Conservation (phyloP, 1,284 basidiomycete genomes). For the Boletellus deceptivus region DNA sequence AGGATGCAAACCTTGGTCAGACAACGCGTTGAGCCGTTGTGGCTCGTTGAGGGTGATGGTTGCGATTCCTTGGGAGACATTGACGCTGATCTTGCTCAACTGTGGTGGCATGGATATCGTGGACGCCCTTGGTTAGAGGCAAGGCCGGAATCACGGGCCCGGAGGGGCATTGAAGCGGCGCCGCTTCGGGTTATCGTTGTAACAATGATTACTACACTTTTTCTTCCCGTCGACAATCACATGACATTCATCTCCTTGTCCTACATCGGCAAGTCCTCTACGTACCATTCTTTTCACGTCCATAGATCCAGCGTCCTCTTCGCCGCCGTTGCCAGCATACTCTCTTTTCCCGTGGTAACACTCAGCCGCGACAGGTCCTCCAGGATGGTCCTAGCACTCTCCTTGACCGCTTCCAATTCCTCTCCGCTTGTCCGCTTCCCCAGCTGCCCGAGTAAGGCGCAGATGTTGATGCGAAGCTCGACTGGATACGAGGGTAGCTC, state of each 20-base stretch:
- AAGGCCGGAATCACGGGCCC: not conserved
- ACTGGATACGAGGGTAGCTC: slow-evolving; percentile 46
- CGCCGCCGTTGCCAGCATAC: slow-evolving; percentile 44
- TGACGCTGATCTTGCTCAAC: slow-evolving; percentile 42
- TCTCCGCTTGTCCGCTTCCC: slow-evolving; percentile 49
- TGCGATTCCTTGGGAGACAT: slow-evolving; percentile 58
- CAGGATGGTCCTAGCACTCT: slow-evolving; percentile 48
- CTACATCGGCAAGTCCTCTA: too few relatives aligned
- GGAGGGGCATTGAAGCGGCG: too few relatives aligned
- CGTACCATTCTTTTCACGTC: slow-evolving; percentile 24
- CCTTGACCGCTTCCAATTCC: slow-evolving; percentile 50
- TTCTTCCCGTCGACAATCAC: too few relatives aligned
- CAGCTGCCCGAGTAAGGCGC: slow-evolving; percentile 65
- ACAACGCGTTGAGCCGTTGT: slow-evolving; percentile 58
- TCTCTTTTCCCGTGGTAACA: slow-evolving; percentile 38
- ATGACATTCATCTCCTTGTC: too few relatives aligned
- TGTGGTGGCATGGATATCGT: too few relatives aligned
- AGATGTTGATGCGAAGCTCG: slow-evolving; percentile 72
- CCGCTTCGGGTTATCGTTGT: too few relatives aligned
- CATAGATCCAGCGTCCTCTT: slow-evolving; percentile 47
- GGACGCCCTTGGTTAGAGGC: not conserved
- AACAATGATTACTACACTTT: too few relatives aligned
- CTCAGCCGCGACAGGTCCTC: slow-evolving; percentile 43
- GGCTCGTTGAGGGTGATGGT: slow-evolving; percentile 68
- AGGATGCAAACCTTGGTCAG: slow-evolving; percentile 44